phyloP scores from a whole-genome alignment of 768 basidiomycete genomes.

The Collybia nuda region DNA sequence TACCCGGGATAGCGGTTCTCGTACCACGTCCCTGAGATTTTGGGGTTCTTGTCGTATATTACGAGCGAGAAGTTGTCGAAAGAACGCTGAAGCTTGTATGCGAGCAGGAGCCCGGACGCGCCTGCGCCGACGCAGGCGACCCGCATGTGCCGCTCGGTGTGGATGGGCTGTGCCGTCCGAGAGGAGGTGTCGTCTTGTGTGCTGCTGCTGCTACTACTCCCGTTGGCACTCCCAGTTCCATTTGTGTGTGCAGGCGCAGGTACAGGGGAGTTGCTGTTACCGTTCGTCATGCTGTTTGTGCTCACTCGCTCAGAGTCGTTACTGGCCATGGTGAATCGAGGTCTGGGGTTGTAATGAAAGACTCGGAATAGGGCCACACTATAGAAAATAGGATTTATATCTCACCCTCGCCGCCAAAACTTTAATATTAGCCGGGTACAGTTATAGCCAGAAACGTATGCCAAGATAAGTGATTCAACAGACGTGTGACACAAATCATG shows the following conservation, averaged over 20 bases:
- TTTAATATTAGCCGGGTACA: no score
- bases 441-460: no score
- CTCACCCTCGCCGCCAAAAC: no score
- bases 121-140: conserved; percentile 33
- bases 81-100: conserved; percentile 33
- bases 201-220: not conserved
- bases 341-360: no score
- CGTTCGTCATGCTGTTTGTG: not conserved
- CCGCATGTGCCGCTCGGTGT: conserved; percentile 24
- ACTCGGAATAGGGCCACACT: no score
- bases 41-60: conserved; percentile 33
- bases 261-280: not conserved
- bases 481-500: no score
- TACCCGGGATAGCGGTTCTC: conserved; percentile 37
- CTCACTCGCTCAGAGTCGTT: no score
- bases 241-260: no score
- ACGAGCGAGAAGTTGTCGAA: conserved; percentile 30
- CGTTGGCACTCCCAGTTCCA: no score
- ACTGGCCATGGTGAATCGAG: no score
- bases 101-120: conserved; percentile 29
- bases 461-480: no score
- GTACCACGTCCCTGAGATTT: conserved; percentile 31
- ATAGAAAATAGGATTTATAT: no score
- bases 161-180: conserved; percentile 21
- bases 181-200: not conserved